Evolutionary conservation across 1,139 yeast genomes (phyloP).

Genomic region (Candida sp.): DNA sequence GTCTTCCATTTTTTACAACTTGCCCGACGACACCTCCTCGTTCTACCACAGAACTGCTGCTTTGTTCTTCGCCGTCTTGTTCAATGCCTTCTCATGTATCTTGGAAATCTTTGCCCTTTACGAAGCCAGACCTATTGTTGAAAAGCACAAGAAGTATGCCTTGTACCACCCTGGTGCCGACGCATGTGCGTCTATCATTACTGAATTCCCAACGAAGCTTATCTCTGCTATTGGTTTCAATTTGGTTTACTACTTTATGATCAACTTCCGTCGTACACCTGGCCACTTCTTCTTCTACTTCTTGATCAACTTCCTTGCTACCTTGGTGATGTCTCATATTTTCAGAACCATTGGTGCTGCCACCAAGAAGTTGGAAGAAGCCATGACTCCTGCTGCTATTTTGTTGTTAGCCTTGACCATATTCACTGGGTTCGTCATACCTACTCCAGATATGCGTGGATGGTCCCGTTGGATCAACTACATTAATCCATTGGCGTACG

Average conservation of each 20-base stretch:
- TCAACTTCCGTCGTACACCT: constrained; percentile 57
- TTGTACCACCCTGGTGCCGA: constrained; percentile 71
- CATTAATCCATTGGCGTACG: constrained; percentile 60
- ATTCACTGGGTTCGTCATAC: constrained; percentile 64
- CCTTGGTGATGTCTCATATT: constrained; percentile 58
- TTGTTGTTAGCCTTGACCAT: constrained; percentile 56
- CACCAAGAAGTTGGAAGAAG: constrained; percentile 58
- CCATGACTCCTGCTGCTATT: constrained; percentile 66
- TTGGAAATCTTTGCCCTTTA: constrained; percentile 63
- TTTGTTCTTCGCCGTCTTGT: constrained; percentile 59
- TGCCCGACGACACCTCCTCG: constrained; percentile 50
- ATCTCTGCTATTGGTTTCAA: constrained; percentile 48
- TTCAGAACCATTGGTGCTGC: constrained; percentile 66
- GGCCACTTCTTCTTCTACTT: constrained; percentile 64
- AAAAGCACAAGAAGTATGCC: constrained; percentile 66
- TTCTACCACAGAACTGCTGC: constrained; percentile 63
- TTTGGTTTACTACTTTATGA: constrained; percentile 60
- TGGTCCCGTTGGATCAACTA: constrained; percentile 69
- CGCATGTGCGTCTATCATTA: constrained; percentile 59
- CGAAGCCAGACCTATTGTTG: constrained; percentile 61
- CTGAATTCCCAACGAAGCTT: constrained; percentile 62
- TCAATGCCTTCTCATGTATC: constrained; percentile 59
- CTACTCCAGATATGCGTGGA: constrained; percentile 59
- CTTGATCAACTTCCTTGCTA: constrained; percentile 44
- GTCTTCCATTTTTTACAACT: constrained; percentile 68